phyloP scores from a whole-genome alignment of 768 basidiomycete species.

The Crepidotus variabilis region DNA sequence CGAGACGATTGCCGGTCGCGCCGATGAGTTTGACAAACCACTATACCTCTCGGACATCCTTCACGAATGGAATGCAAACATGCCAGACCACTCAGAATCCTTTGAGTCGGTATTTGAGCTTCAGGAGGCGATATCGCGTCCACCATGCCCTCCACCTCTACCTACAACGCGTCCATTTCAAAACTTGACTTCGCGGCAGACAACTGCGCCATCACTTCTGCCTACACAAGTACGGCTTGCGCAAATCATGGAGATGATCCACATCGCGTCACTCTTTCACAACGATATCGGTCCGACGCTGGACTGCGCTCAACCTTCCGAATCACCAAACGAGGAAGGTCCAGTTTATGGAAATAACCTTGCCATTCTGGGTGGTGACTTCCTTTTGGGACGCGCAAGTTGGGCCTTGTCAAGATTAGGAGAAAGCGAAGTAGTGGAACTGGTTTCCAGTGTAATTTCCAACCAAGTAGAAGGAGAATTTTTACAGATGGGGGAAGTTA shows the following conservation, averaged over 20 bases:
- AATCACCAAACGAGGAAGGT: slow-evolving; percentile 46
- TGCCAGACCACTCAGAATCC: slow-evolving; percentile 73
- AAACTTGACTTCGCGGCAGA: slow-evolving; percentile 19
- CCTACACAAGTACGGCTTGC: slow-evolving; percentile 91
- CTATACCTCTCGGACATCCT: slow-evolving; percentile 77
- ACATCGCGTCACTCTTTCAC: slow-evolving; percentile 90
- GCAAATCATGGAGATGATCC: slow-evolving; percentile 97
- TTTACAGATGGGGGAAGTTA: slow-evolving; percentile 62
- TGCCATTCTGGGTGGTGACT: slow-evolving; percentile 91
- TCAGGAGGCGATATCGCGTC: slow-evolving; percentile 31
- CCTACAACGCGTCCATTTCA: slow-evolving; percentile 17
- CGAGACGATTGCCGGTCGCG: slow-evolving; percentile 50
- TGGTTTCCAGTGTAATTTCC: slow-evolving; percentile 86
- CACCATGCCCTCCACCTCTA: slow-evolving; percentile 26
- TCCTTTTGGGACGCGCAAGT: slow-evolving; percentile 87
- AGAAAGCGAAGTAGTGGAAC: slow-evolving; percentile 86
- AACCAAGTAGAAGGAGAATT: slow-evolving; percentile 98
- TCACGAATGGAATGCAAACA: slow-evolving; percentile 87
- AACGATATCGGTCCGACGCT: slow-evolving; percentile 78
- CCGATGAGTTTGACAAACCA: slow-evolving; percentile 71
- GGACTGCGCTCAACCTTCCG: slow-evolving; percentile 13
- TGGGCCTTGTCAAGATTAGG: slow-evolving; percentile 86
- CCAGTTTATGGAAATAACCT: slow-evolving; percentile 87
- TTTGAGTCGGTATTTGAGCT: slow-evolving; percentile 60
- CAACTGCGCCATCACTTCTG: slow-evolving; percentile 46